These are phyloP conservation scores for Magnolia officinalis DNA, from an alignment of 164 flowering plant genomes.

Conservation along the genomic window DNA sequence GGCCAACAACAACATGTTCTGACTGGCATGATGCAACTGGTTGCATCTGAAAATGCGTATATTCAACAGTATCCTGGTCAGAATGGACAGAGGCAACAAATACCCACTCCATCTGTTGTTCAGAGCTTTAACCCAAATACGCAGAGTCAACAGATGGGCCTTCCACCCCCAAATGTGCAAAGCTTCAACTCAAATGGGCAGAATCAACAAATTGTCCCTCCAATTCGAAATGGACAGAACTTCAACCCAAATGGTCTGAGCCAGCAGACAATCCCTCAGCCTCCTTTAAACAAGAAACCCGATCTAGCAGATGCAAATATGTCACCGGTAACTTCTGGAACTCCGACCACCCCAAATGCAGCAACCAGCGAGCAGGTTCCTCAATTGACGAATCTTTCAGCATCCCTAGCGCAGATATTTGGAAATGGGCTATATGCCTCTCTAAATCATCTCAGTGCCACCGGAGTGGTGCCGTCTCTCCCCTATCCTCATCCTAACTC, in stretches of 20 bases:
- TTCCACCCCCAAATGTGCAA: conserved; percentile 9
- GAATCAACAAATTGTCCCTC: conserved; percentile 11
- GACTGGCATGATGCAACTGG: conserved; percentile 4
- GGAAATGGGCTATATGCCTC: conserved; percentile 45
- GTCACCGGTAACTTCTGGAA: conserved; percentile 23
- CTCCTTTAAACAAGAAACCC: conserved; percentile 11
- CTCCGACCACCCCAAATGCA: conserved; percentile 17
- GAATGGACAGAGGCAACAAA: neutral
- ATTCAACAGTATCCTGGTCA: conserved; percentile 2
- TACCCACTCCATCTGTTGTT: conserved; percentile 7
- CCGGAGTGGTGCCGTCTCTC: conserved; percentile 23
- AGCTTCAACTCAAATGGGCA: conserved; percentile 19
- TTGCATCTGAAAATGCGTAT: conserved; percentile 9
- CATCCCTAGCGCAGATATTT: conserved; percentile 53
- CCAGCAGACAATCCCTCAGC: neutral
- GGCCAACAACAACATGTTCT: conserved; percentile 8
- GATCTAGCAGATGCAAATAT: conserved; percentile 16
- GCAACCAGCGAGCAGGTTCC: conserved; percentile 38
- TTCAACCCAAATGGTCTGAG: neutral
- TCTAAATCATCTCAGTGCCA: conserved; percentile 27
- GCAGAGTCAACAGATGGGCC: conserved; percentile 6
- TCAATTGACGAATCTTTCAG: conserved; percentile 42
- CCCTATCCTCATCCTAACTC: conserved; percentile 11
- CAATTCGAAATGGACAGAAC: conserved; percentile 15
- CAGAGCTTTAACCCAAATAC: conserved; percentile 11